Base-by-base conservation (phyloP, 164 flowering plant genomes). In the Cinnamomum micranthum region DNA sequence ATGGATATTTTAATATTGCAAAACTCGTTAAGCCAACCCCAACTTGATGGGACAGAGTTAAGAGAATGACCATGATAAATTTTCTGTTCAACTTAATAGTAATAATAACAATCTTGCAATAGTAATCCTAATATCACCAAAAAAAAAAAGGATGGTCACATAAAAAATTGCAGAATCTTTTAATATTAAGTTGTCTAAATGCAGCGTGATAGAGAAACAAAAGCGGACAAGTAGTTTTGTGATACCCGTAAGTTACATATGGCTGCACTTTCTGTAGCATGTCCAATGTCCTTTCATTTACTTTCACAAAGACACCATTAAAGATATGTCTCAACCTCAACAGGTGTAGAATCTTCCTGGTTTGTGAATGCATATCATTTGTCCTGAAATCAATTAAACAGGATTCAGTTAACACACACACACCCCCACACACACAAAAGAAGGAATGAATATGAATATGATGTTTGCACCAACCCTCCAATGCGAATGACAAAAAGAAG, bases 181-280 rank as follows among this genome's bases (percentile, higher is more conserved):
- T 6, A 55, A 55, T 15, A 20, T 19, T 13, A 55, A 55, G 60
- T 55, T 55, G 60, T 55, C n/a, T 6, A 55, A 55, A 55, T 55
- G 60, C n/a, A 55, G 60, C 12, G 0, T 55, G 7, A 55, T 2
- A 12, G 22, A 65, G 69, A 52, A 6, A 41, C 24, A 69, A 17
- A 69, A 27, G 19, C 3, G 66, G 19, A 60, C 28, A 20, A 23
- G 50, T 20, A 22, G 15, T 55, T 59, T 73, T 33, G 23, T 69
- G 67, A 60, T 87, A 95, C 98, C 98, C 98, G 75, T 90, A 92
- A 33, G 98, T 88, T 14, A 92, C 83, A 64, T 80, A 91, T 24
- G 98, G 97, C 82, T 95, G 92, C 82, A 90, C 91, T 79, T 73
- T 85, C 27, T 74, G 84, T 78, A 95, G 77, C 89, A 84, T 81